These are phyloP conservation scores for Bryum argenteum DNA, from an alignment of 225 moss, liverwort and hornwort genomes.

Conservation along the genomic window DNA sequence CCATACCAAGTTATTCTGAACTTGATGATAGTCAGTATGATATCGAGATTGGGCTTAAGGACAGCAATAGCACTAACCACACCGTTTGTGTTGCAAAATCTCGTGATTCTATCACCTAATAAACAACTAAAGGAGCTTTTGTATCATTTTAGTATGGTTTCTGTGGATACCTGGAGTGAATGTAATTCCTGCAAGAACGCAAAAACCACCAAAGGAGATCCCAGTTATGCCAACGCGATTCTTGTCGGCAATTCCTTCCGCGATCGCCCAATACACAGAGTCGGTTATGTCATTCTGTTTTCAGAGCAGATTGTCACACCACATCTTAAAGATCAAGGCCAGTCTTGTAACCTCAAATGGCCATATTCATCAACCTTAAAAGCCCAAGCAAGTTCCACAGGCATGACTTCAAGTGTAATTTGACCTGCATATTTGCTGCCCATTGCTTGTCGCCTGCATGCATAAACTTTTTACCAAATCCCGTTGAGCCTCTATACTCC, in stretches of 20 bases:
- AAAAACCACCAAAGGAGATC: slow-evolving; percentile 74
- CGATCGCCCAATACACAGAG: slow-evolving; percentile 66
- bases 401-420: no score
- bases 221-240: slow-evolving; percentile 71
- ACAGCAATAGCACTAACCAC: no score
- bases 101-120: no score
- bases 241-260: slow-evolving; percentile 76
- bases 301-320: not conserved
- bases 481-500: slow-evolving; percentile 49
- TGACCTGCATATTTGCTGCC: slow-evolving; percentile 76
- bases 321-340: not conserved
- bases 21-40: no score
- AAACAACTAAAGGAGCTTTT: no score
- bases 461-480: slow-evolving; percentile 74
- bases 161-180: slow-evolving; percentile 64
- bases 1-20: no score
- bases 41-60: no score
- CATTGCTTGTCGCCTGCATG: slow-evolving; percentile 88
- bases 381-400: no score
- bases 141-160: no score
- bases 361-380: no score
- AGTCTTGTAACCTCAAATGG: no score
- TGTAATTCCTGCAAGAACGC: slow-evolving; percentile 65
- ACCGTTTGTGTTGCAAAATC: no score
- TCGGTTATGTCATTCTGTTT: slow-evolving; percentile 78